These are phyloP conservation scores for Colletotrichum sp. DNA, from an alignment of 2,329 filamentous ascomycete genomes.

Conservation along the genomic window DNA sequence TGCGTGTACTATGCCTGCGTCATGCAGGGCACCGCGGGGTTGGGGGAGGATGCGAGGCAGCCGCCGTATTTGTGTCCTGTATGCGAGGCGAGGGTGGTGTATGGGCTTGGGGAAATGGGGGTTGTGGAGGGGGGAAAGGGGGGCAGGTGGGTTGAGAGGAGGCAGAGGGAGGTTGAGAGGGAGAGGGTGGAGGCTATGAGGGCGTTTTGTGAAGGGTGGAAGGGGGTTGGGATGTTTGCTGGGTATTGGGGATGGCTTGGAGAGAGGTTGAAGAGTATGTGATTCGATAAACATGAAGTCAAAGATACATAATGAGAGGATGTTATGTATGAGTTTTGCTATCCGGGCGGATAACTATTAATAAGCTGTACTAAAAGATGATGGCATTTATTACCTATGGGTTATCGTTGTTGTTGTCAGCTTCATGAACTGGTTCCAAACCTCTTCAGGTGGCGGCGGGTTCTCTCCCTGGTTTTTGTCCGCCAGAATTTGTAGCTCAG, in stretches of 20 bases:
- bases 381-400: too few species aligned
- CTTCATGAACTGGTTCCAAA: too few species aligned
- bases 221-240: constrained; percentile 47
- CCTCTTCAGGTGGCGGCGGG: too few species aligned
- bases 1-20: constrained; percentile 70
- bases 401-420: too few species aligned
- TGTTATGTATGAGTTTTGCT: too few species aligned
- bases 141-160: constrained; percentile 15
- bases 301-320: too few species aligned
- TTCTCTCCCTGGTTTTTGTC: too few species aligned
- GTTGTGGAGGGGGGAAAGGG: constrained; percentile 26
- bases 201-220: constrained; percentile 46
- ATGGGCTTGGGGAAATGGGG: constrained; percentile 31
- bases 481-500: too few species aligned
- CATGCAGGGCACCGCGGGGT: constrained; percentile 65
- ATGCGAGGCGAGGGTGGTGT: constrained; percentile 58
- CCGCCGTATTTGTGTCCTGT: constrained; percentile 69
- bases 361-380: too few species aligned
- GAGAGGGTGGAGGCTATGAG: constrained; percentile 32
- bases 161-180: not conserved
- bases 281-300: too few species aligned
- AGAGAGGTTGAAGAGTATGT: not conserved
- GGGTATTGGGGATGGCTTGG: constrained; percentile 50
- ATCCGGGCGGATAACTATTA: too few species aligned
- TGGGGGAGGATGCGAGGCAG: constrained; percentile 65